Base-by-base conservation (phyloP, 345 rosid genomes). In the Gossypium bickii region DNA sequence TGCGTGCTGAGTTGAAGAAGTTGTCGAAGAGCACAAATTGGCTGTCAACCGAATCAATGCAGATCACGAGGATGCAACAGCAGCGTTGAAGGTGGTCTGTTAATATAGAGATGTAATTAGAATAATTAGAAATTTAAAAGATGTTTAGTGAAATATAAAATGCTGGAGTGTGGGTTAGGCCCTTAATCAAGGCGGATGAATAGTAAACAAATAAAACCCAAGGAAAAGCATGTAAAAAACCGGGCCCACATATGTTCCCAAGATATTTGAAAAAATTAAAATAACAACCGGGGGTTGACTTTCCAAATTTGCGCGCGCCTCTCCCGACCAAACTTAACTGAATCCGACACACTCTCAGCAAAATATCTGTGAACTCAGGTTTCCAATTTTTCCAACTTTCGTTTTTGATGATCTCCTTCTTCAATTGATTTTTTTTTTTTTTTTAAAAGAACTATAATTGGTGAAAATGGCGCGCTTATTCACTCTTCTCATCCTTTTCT, bases 301-400 rank as follows among this genome's bases (percentile, higher is more conserved):
- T 48, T 49, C 72, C 59, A 69, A 15, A 25, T 69, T 44, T 44
- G 59, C 71, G 57, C 57, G 57, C 60, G 60, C 20, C 25, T 49
- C 13, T 49, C 24, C 55, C 41, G 55, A 67, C 38, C 71, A 15
- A 63, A 67, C 57, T 29, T n/a, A 38, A n/a, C 29, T 8, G 45
- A 38, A n/a, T 24, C n/a, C 59, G 16, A 64, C 27, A 38, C 16
- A 15, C 56, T 75, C 78, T 58, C 86, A 86, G 94, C 85, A 17
- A 64, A n/a, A 17, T 29, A 69, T 69, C 45, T 9, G 91, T 87
- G 24, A 69, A 69, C 45, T 49, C 45, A 15, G 7, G 1, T 69
- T 68, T 15, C 43, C 17, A 44, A 55, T 82, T 62, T 16, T 62
- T 3, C 13, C n/a, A 38, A 17, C 45, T 38, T 38, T 63, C 12